Percentiles rank a stretch among this genome's conserved stretches.
Conservation (phyloP, 495 filamentous ascomycete species). For the Aspergillus affinis region DNA sequence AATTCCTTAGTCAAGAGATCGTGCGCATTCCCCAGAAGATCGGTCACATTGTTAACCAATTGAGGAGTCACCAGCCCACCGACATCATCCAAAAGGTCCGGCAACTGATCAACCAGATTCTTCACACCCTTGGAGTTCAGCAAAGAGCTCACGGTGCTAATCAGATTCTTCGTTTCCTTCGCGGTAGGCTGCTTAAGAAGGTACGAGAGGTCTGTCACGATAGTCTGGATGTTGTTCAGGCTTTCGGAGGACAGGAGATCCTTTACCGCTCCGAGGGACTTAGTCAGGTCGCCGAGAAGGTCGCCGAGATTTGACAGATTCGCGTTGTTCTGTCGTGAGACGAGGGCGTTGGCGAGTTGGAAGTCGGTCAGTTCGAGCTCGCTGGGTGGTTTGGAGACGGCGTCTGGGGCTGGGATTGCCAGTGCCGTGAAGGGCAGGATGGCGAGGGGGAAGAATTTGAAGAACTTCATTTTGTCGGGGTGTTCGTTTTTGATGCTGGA, state of each 20-base stretch:
- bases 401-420: conserved; percentile 12
- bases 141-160: conserved; percentile 4
- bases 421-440: conserved; percentile 13
- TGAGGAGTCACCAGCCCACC: conserved; percentile 10
- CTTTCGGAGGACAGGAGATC: conserved; percentile 14
- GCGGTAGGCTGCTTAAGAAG: conserved; percentile 12
- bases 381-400: conserved; percentile 8
- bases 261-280: conserved; percentile 10
- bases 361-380: conserved; percentile 8
- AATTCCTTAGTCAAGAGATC: conserved; percentile 12
- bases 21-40: conserved; percentile 11
- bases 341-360: too few relatives aligned
- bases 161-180: conserved; percentile 11
- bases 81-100: conserved; percentile 6
- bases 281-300: conserved; percentile 11
- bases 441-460: conserved; percentile 14
- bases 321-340: too few relatives aligned
- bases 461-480: conserved; percentile 15
- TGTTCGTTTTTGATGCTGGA: not conserved
- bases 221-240: conserved; percentile 16
- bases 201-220: conserved; percentile 5
- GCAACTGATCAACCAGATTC: conserved; percentile 11
- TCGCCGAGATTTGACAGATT: conserved; percentile 3
- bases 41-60: conserved; percentile 6
- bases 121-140: conserved; percentile 7